Percentiles rank a stretch among this genome's conserved stretches.
Evolutionary conservation across 495 filamentous ascomycete genomes (phyloP).

Genomic region (Talaromyces trachyspermus): DNA sequence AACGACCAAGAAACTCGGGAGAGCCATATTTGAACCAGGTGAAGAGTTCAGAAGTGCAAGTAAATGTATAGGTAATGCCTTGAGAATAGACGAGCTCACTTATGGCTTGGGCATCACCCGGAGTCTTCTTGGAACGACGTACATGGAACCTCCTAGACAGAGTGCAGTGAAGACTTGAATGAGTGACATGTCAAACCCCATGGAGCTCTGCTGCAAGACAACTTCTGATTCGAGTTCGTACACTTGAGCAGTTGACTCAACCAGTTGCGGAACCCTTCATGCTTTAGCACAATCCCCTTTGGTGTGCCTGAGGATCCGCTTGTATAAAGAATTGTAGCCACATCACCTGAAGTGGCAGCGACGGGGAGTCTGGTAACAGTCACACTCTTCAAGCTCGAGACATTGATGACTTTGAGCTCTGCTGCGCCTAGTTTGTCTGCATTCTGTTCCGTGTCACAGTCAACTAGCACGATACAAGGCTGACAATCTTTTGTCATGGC

Average conservation of each 20-base stretch:
- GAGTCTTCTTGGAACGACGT: slow-evolving; percentile 16
- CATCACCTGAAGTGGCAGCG: slow-evolving; percentile 7
- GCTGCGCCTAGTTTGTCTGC: slow-evolving; percentile 1
- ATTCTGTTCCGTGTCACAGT: slow-evolving; percentile 6
- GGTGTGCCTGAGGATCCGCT: slow-evolving; percentile 31
- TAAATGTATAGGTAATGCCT: slow-evolving; percentile 28
- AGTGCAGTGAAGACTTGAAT: slow-evolving; percentile 26
- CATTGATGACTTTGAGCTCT: slow-evolving; percentile 4
- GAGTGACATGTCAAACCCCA: slow-evolving; percentile 30
- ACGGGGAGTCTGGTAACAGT: slow-evolving; percentile 12
- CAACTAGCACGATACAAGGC: slow-evolving; percentile 12
- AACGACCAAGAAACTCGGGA: not conserved
- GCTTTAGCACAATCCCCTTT: slow-evolving; percentile 30
- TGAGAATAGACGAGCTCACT: slow-evolving; percentile 23
- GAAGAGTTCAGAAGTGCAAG: slow-evolving; percentile 35
- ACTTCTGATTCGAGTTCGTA: slow-evolving; percentile 17
- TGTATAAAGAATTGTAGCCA: slow-evolving; percentile 35
- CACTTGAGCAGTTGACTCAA: slow-evolving; percentile 17
- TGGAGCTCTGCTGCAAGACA: slow-evolving; percentile 37
- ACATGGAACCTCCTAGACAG: slow-evolving; percentile 24
- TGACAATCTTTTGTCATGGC: slow-evolving; percentile 18
- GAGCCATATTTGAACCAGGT: slow-evolving; percentile 24
- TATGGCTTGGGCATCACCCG: slow-evolving; percentile 27
- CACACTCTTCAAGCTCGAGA: slow-evolving; percentile 5
- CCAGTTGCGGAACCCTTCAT: slow-evolving; percentile 23